Percentiles rank a stretch among this genome's conserved stretches.
Conservation (phyloP, 305 asterid genomes). For the Striga hermonthica region DNA sequence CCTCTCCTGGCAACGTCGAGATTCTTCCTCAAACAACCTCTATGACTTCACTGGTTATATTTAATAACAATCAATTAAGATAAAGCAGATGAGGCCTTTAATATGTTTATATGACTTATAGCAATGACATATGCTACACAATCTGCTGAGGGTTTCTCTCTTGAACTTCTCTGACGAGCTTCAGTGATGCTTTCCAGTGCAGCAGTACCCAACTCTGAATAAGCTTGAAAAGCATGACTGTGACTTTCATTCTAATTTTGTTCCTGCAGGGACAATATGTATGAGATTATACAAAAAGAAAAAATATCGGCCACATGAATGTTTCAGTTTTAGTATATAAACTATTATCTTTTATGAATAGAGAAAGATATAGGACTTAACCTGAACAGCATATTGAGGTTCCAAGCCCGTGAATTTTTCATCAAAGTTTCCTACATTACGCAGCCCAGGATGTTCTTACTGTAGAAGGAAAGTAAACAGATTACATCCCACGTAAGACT, state of each 20-base stretch:
- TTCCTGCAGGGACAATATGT: constrained; percentile 37
- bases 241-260: constrained; percentile 38
- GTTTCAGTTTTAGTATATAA: neutral
- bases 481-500: constrained; percentile 17
- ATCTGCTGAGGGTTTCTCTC: constrained; percentile 50
- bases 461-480: constrained; percentile 24
- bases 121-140: constrained; percentile 47
- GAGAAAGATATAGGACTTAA: neutral
- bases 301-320: constrained; percentile 2
- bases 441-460: too few species aligned
- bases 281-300: neutral
- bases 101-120: constrained; percentile 14
- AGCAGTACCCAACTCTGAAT: too few species aligned
- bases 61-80: constrained; percentile 12
- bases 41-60: too few species aligned
- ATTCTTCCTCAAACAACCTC: too few species aligned
- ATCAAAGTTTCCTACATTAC: too few species aligned
- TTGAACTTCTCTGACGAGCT: constrained; percentile 12
- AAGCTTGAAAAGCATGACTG: neutral
- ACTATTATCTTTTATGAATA: constrained; percentile 2
- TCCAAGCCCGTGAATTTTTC: too few species aligned
- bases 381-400: too few species aligned
- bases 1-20: too few species aligned
- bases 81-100: constrained; percentile 23
- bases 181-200: too few species aligned